Percentiles rank a stretch among this genome's conserved stretches.
Evolutionary conservation across 208 protist species (phyloP).

Genomic region (Trypanosomatidae sp.): DNA sequence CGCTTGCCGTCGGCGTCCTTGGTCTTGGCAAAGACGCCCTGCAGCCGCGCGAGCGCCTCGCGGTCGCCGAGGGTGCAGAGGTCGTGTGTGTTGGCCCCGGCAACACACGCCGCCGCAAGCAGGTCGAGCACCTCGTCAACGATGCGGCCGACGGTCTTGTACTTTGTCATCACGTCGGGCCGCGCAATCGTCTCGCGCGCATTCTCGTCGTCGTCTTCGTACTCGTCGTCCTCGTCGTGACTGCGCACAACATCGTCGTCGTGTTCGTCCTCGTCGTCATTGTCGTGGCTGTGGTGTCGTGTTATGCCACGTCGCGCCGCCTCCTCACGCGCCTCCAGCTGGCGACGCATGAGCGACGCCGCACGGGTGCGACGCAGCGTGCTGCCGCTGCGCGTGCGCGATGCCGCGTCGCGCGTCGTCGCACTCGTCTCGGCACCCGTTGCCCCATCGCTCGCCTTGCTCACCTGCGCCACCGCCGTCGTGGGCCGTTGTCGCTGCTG

Average conservation of each 20-base stretch:
- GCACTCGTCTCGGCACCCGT: neutral
- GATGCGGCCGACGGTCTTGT: constrained; percentile 85
- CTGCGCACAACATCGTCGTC: no score
- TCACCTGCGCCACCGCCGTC: neutral
- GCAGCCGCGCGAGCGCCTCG: constrained; percentile 24
- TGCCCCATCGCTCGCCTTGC: no score
- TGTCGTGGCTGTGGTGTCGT: no score
- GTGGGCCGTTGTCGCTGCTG: constrained; percentile 3
- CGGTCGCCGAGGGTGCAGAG: constrained; percentile 64
- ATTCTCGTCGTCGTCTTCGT: no score
- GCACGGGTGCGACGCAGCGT: neutral
- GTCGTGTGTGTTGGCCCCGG: constrained; percentile 58
- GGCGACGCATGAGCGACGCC: neutral
- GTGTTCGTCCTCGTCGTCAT: no score
- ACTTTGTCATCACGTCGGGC: constrained; percentile 93
- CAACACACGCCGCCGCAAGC: constrained; percentile 38
- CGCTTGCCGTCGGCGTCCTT: constrained; percentile 35
- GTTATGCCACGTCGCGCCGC: no score
- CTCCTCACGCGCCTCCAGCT: neutral
- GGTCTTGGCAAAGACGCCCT: constrained; percentile 49
- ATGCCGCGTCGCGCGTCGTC: neutral
- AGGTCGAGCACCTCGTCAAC: constrained; percentile 86
- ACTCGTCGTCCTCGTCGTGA: no score
- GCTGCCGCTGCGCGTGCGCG: neutral
- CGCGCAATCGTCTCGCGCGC: constrained; percentile 60